Evolutionary conservation across 116 monocot genomes (phyloP), one percentile per base, ranked within the genome.

Genomic region (Posidonia oceanica): DNA sequence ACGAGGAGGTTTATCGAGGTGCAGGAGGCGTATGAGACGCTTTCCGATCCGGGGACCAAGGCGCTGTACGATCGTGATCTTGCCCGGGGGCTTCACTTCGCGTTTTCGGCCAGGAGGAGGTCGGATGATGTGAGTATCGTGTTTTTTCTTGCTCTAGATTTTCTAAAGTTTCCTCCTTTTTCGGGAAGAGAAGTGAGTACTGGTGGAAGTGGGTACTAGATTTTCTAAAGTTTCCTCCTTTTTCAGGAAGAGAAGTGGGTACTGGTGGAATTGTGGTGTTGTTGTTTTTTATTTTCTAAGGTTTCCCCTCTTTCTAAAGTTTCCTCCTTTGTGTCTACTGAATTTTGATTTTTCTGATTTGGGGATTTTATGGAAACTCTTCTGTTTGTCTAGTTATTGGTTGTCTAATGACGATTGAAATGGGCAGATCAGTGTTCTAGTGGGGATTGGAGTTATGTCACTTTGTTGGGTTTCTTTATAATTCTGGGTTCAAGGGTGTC

Each of bases 11-110:
- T 94, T 66, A 94, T 90, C 51, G 83, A 82, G 77, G 86, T 94
- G 53, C 90, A 86, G 71, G 87, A 90, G 78, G 94, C 94, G 7
- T 94, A 94, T 56, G 87, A 86, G 82, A 94, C 90, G 37, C 82
- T 94, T 5, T 94, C 90, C 5, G 88, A 94, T 59, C 94, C 94
- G 0, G 40, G 42, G 16, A 39, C 70, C 16, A 75, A 88, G 20
- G 87, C 83, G 0, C 37, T 76, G n/a, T 94, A 94, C 59, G 94
- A 94, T 68, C 78, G 83, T 3, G 74, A 83, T 70, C 80, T 92
- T 48, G 36, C 82, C 44, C 55, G 81, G 8, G 85, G 90, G 2
- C 11, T 84, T 39, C 77, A 77, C 17, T 59, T 84, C 58, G 79
- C 85, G 17, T 79, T 87, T 76, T 78, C 84, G 20, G 39, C 82